A percentile compares a stretch with the other conserved stretches of the same genome.
phyloP scores from a whole-genome alignment of 1,284 basidiomycete species.

The Porodaedalea pini region DNA sequence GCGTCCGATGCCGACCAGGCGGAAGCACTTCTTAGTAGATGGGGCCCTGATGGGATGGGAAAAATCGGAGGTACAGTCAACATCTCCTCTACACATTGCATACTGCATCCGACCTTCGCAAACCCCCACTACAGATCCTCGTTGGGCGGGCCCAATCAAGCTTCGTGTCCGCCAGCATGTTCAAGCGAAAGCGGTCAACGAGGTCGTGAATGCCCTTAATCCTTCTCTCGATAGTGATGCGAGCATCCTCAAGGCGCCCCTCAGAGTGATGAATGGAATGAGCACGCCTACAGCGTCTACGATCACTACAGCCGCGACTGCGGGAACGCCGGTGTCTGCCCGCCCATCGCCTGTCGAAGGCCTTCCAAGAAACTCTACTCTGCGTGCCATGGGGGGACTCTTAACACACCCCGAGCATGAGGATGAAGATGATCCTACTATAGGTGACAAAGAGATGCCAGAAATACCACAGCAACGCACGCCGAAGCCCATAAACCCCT shows the following conservation, averaged over 20 bases:
- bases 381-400: conserved; percentile 46
- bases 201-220: conserved; percentile 68
- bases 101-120: background rate
- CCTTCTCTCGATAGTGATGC: conserved; percentile 46
- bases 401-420: conserved; percentile 62
- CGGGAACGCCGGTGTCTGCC: conserved; percentile 50
- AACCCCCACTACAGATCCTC: conserved; percentile 59
- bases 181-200: conserved; percentile 79
- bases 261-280: conserved; percentile 83
- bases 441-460: conserved; percentile 30
- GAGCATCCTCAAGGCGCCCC: conserved; percentile 45
- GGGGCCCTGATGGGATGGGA: conserved; percentile 88
- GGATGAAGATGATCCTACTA: conserved; percentile 43
- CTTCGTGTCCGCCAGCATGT: conserved; percentile 69
- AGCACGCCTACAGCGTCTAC: conserved; percentile 62
- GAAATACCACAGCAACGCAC: conserved; percentile 35
- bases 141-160: conserved; percentile 91
- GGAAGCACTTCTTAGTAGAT: conserved; percentile 82
- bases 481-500: conserved; percentile 65
- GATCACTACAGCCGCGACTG: conserved; percentile 46
- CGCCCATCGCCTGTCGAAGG: conserved; percentile 48
- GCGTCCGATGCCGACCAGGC: conserved; percentile 92
- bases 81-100: conserved; percentile 25
- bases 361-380: conserved; percentile 56
- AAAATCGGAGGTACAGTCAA: conserved; percentile 75